Conservation (phyloP, 2,329 filamentous ascomycete genomes). For the Raffaelea deltoideospora region DNA sequence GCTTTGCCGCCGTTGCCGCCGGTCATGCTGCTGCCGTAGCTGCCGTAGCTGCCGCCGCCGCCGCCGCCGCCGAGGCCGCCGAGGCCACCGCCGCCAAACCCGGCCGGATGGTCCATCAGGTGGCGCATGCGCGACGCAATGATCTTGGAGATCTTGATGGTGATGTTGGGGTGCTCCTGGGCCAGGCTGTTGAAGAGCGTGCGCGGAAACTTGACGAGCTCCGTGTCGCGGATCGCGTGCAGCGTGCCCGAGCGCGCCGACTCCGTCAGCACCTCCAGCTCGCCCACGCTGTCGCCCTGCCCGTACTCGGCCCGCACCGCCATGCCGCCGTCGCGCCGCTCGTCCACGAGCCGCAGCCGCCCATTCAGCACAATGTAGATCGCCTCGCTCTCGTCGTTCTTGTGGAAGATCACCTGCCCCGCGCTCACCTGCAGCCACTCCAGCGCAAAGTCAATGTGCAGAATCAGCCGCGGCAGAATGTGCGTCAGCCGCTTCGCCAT, state of each 20-base stretch:
- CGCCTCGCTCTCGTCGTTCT: constrained; percentile 89
- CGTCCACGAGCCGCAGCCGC: constrained; percentile 69
- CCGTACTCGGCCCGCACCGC: constrained; percentile 84
- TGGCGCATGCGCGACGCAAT: constrained; percentile 91
- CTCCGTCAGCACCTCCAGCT: constrained; percentile 93
- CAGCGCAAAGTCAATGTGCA: constrained; percentile 94
- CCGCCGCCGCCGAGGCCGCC: constrained; percentile 48
- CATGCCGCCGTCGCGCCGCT: constrained; percentile 66
- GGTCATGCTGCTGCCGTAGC: too few relatives aligned
- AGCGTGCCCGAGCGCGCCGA: constrained; percentile 79
- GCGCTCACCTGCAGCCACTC: constrained; percentile 98
- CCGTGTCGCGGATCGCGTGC: constrained; percentile 91
- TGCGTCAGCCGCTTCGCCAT: constrained; percentile 92
- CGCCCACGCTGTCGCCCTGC: constrained; percentile 93
- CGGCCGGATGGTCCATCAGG: constrained; percentile 66
- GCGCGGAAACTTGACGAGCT: constrained; percentile 88
- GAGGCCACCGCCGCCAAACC: constrained; percentile 48
- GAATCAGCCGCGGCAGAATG: constrained; percentile 72
- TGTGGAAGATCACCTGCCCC: constrained; percentile 86
- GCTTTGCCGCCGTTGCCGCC: constrained; percentile 50
- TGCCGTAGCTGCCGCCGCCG: constrained; percentile 33
- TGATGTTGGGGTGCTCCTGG: constrained; percentile 93
- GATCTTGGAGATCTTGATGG: constrained; percentile 97
- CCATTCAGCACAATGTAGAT: constrained; percentile 98
- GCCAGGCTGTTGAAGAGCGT: constrained; percentile 96